These are phyloP conservation scores for Helichrysum umbraculigerum DNA, from an alignment of 129 eudicot species.

Conservation along the genomic window DNA sequence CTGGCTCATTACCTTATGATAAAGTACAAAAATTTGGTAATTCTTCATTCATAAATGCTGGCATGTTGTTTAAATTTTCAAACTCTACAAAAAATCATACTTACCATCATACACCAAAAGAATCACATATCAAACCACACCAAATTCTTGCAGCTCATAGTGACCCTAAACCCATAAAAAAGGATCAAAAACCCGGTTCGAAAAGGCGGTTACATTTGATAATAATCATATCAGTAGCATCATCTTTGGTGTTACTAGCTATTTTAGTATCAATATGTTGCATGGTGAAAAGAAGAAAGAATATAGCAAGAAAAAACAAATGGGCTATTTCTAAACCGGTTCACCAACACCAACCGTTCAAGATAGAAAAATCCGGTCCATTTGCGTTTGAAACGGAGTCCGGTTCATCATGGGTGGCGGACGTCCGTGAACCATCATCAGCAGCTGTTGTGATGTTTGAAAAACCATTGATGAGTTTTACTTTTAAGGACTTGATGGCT, in stretches of 20 bases:
- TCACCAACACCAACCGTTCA: conserved; percentile 63
- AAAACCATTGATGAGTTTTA: conserved; percentile 88
- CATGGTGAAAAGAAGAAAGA: conserved; percentile 43
- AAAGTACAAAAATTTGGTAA: conserved; percentile 51
- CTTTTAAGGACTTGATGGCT: conserved; percentile 82
- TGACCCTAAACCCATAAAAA: conserved; percentile 35
- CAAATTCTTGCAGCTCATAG: conserved; percentile 16
- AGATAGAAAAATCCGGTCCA: conserved; percentile 86
- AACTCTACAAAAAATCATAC: conserved; percentile 22
- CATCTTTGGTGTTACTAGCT: conserved; percentile 36
- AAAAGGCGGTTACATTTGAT: conserved; percentile 21
- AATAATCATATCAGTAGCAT: conserved; percentile 39
- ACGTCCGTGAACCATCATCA: conserved; percentile 70
- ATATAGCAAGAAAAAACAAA: conserved; percentile 46
- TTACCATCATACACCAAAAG: conserved; percentile 11
- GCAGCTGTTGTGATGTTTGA: conserved; percentile 90
- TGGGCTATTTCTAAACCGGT: conserved; percentile 90
- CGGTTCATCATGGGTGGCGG: conserved; percentile 92
- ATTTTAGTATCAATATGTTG: conserved; percentile 31
- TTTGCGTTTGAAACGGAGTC: conserved; percentile 91
- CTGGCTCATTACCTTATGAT: conserved; percentile 39
- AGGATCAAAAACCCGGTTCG: conserved; percentile 30
- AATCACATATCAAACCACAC: conserved; percentile 21
- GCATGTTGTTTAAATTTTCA: conserved; percentile 38
- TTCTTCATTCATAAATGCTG: conserved; percentile 66